Percentiles rank a stretch among this genome's conserved stretches.
Evolutionary conservation across 2,329 filamentous ascomycete genomes (phyloP).

Genomic region (Verticillium zaregamsianum): DNA sequence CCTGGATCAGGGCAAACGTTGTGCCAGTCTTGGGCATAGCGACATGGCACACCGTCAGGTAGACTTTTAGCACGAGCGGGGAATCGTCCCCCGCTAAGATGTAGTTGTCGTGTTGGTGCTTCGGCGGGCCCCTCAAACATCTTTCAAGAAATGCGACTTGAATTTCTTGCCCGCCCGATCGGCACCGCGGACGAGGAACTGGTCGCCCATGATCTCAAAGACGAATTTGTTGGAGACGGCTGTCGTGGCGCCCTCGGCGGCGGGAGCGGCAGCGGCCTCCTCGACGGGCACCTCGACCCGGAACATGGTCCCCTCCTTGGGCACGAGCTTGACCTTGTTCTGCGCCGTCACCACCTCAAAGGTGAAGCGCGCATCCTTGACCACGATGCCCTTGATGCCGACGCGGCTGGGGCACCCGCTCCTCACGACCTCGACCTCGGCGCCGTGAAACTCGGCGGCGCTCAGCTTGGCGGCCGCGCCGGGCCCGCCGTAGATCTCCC

Average conservation of each 20-base stretch:
- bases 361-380: constrained; percentile 81
- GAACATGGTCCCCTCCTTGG: constrained; percentile 89
- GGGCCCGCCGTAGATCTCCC: constrained; percentile 52
- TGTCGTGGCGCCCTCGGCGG: neutral
- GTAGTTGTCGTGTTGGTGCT: neutral
- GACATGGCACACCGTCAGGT: too few relatives aligned
- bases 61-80: too few relatives aligned
- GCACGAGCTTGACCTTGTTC: constrained; percentile 71
- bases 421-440: constrained; percentile 74
- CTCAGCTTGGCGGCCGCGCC: constrained; percentile 67
- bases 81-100: neutral
- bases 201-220: constrained; percentile 84
- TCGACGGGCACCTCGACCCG: constrained; percentile 61
- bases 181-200: constrained; percentile 76
- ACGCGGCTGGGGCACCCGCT: constrained; percentile 79
- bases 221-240: constrained; percentile 39
- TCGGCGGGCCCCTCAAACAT: constrained; percentile 50
- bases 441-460: constrained; percentile 88
- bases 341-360: constrained; percentile 77
- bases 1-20: too few relatives aligned
- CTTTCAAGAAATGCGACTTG: constrained; percentile 74
- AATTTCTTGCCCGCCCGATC: constrained; percentile 91
- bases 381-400: constrained; percentile 79
- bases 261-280: neutral
- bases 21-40: too few relatives aligned